Evolutionary conservation across 2,329 filamentous ascomycete species (phyloP), one percentile per base, ranked within the genome.

Genomic region (Coniella vitis): DNA sequence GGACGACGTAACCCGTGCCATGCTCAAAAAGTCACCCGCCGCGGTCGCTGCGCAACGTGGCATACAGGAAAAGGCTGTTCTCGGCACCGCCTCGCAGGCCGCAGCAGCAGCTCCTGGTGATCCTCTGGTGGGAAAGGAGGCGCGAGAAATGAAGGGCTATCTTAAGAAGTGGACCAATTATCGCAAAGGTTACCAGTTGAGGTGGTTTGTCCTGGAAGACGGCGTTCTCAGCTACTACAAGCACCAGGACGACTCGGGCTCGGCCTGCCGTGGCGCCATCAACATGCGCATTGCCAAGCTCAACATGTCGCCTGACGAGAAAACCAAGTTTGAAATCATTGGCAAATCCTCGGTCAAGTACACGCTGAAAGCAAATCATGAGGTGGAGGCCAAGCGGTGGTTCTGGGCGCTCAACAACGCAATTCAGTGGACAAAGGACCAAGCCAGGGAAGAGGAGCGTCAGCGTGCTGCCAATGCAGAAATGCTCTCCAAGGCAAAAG

Each of bases 141-240:
- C 87, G 16, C 79, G 90, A 41, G 91, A 97, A 68, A 97, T 98
- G 87, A 96, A 95, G 70, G 93, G 93, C 7, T 98, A 97, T 65
- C 74, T 98, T 49, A 97, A 96, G 70, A 98, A 98, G 66, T 98
- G 93, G 93, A 98, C 93, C 41, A 98, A 98, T 65, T 98, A 98
- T 65, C 90, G 91, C 19, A 90, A 87, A 63, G 93, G 93, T 8
- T 98, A 96, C 70, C 95, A 98, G 69, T 68, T 98, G 55, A 79
- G 93, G 52, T 98, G 91, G 90, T 98, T 98, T 63, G 93, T 97
- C 13, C 79, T 98, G 8, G 93, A 98, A 64, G 93, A 98, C 63
- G 93, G 93, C 12, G 91, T 98, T 12, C 69, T 98, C 57, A 97
- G 93, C 67, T 98, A 98, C 70, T 98, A 97, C 73, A 98, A 98